Percentiles rank a stretch among this genome's conserved stretches.
Conservation (phyloP, 1,284 basidiomycete genomes). For the Papiliotrema fonsecae region DNA sequence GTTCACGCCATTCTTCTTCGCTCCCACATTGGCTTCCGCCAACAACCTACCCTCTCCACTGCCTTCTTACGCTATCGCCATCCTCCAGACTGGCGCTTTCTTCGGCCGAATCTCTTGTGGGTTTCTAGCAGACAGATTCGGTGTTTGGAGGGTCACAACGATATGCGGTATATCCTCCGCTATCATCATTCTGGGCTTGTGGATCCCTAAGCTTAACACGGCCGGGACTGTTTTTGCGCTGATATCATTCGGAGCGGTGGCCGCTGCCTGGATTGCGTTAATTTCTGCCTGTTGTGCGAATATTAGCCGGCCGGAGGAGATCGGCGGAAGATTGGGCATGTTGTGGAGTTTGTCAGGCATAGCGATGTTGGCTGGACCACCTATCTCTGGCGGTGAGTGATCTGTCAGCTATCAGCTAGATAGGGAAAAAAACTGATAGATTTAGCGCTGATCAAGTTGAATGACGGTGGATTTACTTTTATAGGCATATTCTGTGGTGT, state of each 20-base stretch:
- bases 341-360: conserved; percentile 32
- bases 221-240: conserved; percentile 36
- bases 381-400: conserved; percentile 36
- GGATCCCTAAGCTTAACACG: conserved; percentile 24
- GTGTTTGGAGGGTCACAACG: conserved; percentile 38
- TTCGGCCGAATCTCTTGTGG: conserved; percentile 35
- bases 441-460: conserved; percentile 24
- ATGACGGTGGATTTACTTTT: conserved; percentile 22
- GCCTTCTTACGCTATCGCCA: conserved; percentile 35
- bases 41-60: conserved; percentile 22
- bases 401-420: no score
- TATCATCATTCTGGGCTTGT: conserved; percentile 36
- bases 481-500: conserved; percentile 30
- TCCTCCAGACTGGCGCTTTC: conserved; percentile 39
- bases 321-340: conserved; percentile 44
- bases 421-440: not conserved
- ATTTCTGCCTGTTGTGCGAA: conserved; percentile 37
- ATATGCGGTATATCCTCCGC: conserved; percentile 17
- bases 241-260: conserved; percentile 33
- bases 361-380: conserved; percentile 36
- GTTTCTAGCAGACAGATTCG: conserved; percentile 33
- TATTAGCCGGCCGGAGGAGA: conserved; percentile 40
- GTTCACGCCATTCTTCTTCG: conserved; percentile 36
- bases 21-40: conserved; percentile 21
- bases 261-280: conserved; percentile 39